These are phyloP conservation scores for Millerozyma acaciae DNA, from an alignment of 805 yeast genomes.

Conservation along the genomic window DNA sequence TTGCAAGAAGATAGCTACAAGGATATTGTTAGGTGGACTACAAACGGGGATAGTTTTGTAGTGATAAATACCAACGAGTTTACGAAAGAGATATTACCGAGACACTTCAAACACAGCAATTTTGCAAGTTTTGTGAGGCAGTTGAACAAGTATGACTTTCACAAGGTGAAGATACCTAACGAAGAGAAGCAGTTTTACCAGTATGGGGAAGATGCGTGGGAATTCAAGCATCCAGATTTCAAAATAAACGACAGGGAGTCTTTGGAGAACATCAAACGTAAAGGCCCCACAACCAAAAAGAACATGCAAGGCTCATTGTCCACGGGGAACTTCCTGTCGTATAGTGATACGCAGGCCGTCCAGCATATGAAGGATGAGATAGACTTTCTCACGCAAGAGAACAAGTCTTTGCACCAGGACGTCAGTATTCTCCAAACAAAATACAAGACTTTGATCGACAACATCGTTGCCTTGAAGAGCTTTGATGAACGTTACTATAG, in stretches of 20 bases:
- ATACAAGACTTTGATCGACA: conserved; percentile 62
- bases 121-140: conserved; percentile 96
- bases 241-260: conserved; percentile 70
- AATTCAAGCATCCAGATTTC: conserved; percentile 89
- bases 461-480: conserved; percentile 52
- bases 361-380: conserved; percentile 27
- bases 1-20: conserved; percentile 75
- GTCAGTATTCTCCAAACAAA: conserved; percentile 45
- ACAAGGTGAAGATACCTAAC: conserved; percentile 76
- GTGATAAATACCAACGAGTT: conserved; percentile 88
- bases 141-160: conserved; percentile 94
- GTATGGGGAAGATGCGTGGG: conserved; percentile 85
- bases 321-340: neutral
- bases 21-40: conserved; percentile 81
- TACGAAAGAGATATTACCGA: conserved; percentile 83
- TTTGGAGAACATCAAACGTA: conserved; percentile 82
- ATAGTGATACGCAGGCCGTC: conserved; percentile 12
- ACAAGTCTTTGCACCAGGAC: conserved; percentile 30
- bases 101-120: conserved; percentile 91
- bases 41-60: conserved; percentile 79
- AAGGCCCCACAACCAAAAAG: conserved; percentile 60
- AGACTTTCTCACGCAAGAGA: conserved; percentile 30
- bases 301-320: conserved; percentile 4
- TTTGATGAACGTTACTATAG: conserved; percentile 54
- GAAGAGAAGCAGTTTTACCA: conserved; percentile 53